These are phyloP conservation scores for Scleroderma bovista DNA, from an alignment of 768 basidiomycete genomes.

Conservation along the genomic window DNA sequence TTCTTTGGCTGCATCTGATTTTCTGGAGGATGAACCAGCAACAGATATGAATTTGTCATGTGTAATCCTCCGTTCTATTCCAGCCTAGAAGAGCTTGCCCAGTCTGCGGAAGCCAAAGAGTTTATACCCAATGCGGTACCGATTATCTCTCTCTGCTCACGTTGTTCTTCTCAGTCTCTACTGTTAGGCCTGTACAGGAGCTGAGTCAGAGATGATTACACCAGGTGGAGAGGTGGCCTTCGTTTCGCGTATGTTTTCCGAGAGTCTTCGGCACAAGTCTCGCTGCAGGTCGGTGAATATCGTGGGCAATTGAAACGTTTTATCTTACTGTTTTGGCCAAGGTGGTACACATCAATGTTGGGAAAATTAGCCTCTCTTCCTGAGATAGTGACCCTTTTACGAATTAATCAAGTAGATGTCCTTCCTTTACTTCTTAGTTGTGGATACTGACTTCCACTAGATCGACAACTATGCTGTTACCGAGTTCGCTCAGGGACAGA, in stretches of 20 bases:
- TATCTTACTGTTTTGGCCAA: conserved; percentile 19
- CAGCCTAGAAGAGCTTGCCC: conserved; percentile 60
- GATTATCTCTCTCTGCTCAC: neutral
- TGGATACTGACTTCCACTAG: conserved; percentile 32
- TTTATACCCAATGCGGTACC: conserved; percentile 65
- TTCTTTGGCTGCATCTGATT: neutral
- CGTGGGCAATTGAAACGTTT: neutral
- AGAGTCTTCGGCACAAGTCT: conserved; percentile 49
- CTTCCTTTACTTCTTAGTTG: neutral
- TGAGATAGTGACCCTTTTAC: conserved; percentile 53
- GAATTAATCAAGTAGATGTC: conserved; percentile 36
- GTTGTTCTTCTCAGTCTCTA: neutral
- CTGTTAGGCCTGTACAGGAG: conserved; percentile 76
- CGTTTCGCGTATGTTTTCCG: conserved; percentile 68
- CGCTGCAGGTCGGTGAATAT: conserved; percentile 50
- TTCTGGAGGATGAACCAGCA: neutral
- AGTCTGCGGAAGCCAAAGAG: conserved; percentile 59
- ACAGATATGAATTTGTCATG: conserved; percentile 75
- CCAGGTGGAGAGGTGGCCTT: conserved; percentile 82
- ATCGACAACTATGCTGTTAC: conserved; percentile 83
- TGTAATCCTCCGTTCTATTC: conserved; percentile 96
- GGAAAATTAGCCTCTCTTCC: conserved; percentile 78
- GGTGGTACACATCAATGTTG: conserved; percentile 93
- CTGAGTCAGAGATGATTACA: conserved; percentile 84
- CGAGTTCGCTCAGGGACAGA: conserved; percentile 81